phyloP scores from a whole-genome alignment of 495 filamentous ascomycete species.

The Aspergillus cavernicola region DNA sequence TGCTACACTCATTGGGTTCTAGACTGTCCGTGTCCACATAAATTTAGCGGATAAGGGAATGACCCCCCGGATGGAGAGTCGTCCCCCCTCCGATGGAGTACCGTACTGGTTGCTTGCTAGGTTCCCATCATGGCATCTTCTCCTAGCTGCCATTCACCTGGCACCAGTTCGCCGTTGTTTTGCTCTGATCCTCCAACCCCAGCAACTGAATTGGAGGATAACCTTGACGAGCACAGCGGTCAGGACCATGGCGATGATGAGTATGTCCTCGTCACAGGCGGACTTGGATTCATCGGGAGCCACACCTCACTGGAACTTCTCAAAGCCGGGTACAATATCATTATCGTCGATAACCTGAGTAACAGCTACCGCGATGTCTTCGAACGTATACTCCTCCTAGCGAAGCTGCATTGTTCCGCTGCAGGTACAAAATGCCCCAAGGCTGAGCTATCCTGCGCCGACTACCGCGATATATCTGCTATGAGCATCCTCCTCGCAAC shows the following conservation, averaged over 20 bases:
- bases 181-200: not conserved
- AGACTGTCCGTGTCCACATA: not conserved
- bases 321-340: constrained; percentile 55
- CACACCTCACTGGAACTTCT: constrained; percentile 59
- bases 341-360: constrained; percentile 60
- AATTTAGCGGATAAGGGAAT: not conserved
- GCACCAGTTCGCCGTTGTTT: not conserved
- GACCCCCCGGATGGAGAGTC: not conserved
- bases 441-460: constrained; percentile 38
- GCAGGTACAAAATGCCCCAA: constrained; percentile 2
- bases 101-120: not conserved
- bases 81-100: not conserved
- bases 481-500: constrained; percentile 35
- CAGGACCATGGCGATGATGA: constrained; percentile 23
- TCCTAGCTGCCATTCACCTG: not conserved
- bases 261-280: constrained; percentile 55
- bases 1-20: not conserved
- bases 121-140: not conserved
- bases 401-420: constrained; percentile 30
- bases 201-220: not conserved
- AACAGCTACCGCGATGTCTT: constrained; percentile 53
- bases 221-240: not conserved
- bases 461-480: constrained; percentile 48
- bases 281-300: constrained; percentile 62
- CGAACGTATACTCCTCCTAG: constrained; percentile 45